Evolutionary conservation across 768 basidiomycete genomes (phyloP).

Genomic region (Podaxis sp.): DNA sequence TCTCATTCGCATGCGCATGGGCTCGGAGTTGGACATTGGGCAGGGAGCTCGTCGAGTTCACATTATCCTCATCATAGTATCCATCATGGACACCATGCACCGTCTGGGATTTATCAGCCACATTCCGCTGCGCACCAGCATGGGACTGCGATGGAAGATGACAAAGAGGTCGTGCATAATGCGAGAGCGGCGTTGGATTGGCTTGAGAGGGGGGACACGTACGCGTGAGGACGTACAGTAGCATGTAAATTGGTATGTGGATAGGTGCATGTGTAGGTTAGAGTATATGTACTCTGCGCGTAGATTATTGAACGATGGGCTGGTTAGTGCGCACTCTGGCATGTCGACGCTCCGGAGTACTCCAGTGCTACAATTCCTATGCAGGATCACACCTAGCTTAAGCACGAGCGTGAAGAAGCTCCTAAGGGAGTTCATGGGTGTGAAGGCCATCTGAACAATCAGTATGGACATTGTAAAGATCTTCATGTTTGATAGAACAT

Average conservation of each 20-base stretch:
- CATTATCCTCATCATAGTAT: constrained; percentile 6
- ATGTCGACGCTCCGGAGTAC: too few relatives aligned
- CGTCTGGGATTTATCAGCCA: constrained; percentile 13
- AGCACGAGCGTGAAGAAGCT: too few relatives aligned
- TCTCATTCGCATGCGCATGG: background rate
- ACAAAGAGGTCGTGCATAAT: constrained; percentile 54
- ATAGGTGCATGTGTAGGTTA: too few relatives aligned
- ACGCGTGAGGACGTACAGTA: background rate
- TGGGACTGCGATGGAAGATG: constrained; percentile 50
- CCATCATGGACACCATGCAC: constrained; percentile 8
- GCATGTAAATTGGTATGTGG: background rate
- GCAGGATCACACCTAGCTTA: too few relatives aligned
- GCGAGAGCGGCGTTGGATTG: constrained; percentile 36
- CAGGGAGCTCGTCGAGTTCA: constrained; percentile 10
- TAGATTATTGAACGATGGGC: too few relatives aligned
- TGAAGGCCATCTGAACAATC: too few relatives aligned
- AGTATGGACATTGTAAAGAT: too few relatives aligned
- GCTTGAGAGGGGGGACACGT: constrained; percentile 18
- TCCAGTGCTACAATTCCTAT: too few relatives aligned
- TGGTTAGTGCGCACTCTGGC: too few relatives aligned
- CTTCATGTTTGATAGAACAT: too few relatives aligned
- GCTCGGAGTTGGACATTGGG: constrained; percentile 3
- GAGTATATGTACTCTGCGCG: too few relatives aligned
- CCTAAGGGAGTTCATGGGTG: too few relatives aligned
- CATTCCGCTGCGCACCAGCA: constrained; percentile 22